phyloP scores from a whole-genome alignment of 139 green algal genomes.

The Microglena sp. region DNA sequence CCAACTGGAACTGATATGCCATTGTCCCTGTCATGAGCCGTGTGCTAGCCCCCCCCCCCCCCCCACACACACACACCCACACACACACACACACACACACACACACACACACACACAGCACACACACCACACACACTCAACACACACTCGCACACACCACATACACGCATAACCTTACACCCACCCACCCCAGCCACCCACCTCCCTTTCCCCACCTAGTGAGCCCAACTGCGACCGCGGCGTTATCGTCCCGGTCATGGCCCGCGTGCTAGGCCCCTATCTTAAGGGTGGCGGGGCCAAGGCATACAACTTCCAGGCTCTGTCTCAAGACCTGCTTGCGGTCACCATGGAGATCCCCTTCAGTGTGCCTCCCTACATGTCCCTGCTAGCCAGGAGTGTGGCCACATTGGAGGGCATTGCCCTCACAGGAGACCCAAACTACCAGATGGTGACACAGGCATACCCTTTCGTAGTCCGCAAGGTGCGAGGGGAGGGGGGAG shows the following conservation, averaged over 20 bases:
- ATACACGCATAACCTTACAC: too few relatives aligned
- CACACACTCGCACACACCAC: too few relatives aligned
- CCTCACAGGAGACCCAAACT: constrained; percentile 61
- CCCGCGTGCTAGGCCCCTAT: constrained; percentile 66
- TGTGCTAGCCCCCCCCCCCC: too few relatives aligned
- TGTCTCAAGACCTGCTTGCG: constrained; percentile 52
- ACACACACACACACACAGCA: too few relatives aligned
- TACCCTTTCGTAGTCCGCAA: background rate
- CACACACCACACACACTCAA: too few relatives aligned
- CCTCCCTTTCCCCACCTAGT: background rate
- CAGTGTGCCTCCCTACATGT: constrained; percentile 81
- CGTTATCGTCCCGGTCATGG: constrained; percentile 67
- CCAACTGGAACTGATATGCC: too few relatives aligned
- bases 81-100: too few relatives aligned
- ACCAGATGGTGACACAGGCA: constrained; percentile 65
- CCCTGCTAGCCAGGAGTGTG: constrained; percentile 54
- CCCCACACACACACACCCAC: too few relatives aligned
- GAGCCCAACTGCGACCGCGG: constrained; percentile 39
- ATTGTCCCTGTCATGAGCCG: too few relatives aligned
- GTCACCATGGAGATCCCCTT: constrained; percentile 81
- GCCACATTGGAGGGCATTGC: constrained; percentile 75
- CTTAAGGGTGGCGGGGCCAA: constrained; percentile 68
- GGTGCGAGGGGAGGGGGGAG: background rate
- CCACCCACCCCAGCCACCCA: too few relatives aligned
- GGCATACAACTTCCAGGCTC: constrained; percentile 56